These are phyloP conservation scores for Paxillus involutus DNA, from an alignment of 768 basidiomycete genomes.

Conservation along the genomic window DNA sequence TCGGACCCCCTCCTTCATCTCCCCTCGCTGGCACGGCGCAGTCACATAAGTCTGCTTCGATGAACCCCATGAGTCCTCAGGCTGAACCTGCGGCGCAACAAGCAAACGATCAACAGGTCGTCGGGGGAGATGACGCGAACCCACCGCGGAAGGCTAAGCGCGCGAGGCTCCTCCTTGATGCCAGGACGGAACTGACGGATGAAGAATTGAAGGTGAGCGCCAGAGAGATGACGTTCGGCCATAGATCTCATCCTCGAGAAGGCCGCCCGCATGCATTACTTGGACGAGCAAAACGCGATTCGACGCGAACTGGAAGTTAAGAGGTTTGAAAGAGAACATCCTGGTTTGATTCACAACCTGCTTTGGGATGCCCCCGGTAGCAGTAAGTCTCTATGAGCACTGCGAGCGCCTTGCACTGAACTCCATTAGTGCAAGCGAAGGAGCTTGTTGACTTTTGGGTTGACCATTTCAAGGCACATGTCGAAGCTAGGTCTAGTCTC, in stretches of 20 bases:
- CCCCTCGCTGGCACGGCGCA: slow-evolving; percentile 3
- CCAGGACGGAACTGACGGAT: slow-evolving; percentile 78
- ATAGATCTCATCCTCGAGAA: slow-evolving; percentile 21
- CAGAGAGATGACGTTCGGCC: neutral
- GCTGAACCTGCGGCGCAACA: neutral
- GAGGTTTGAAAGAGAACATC: slow-evolving; percentile 54
- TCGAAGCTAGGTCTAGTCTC: slow-evolving; percentile 54
- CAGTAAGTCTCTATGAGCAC: slow-evolving; percentile 42
- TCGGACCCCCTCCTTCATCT: neutral
- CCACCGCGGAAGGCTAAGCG: slow-evolving; percentile 46
- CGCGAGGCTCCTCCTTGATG: slow-evolving; percentile 60
- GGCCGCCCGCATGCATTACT: slow-evolving; percentile 66
- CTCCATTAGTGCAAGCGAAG: slow-evolving; percentile 56
- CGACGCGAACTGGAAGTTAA: slow-evolving; percentile 52
- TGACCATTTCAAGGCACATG: slow-evolving; percentile 66
- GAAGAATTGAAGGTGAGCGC: slow-evolving; percentile 69
- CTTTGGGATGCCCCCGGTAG: slow-evolving; percentile 66
- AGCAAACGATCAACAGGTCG: neutral
- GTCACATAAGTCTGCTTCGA: neutral
- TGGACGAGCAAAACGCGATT: slow-evolving; percentile 57
- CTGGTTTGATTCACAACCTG: slow-evolving; percentile 56
- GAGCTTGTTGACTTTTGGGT: slow-evolving; percentile 75
- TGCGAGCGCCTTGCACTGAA: slow-evolving; percentile 4
- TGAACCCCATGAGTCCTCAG: neutral
- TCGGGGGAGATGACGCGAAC: neutral